A percentile compares a stretch with the other conserved stretches of the same genome.
phyloP scores from a whole-genome alignment of 2,329 filamentous ascomycete genomes.

The Xylaria sp. region DNA sequence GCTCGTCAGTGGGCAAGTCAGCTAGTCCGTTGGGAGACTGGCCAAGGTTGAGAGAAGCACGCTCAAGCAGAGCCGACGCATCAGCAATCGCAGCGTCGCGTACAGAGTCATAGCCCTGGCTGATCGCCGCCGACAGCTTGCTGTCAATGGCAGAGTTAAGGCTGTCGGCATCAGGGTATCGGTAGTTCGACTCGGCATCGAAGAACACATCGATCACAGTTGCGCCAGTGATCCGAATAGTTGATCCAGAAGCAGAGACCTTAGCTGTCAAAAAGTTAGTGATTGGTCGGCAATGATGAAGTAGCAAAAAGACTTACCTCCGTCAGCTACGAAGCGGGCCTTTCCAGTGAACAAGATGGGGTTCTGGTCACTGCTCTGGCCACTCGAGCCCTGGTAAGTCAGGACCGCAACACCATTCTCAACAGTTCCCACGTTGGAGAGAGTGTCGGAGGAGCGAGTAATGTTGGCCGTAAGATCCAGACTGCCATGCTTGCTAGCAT shows the following conservation, averaged over 20 bases:
- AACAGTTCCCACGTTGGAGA: not conserved
- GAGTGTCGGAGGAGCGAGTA: not conserved
- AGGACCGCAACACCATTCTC: not conserved
- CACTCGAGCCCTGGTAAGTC: slow-evolving; percentile 3
- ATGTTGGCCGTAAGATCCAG: slow-evolving; percentile 4
- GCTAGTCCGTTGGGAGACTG: slow-evolving; percentile 1
- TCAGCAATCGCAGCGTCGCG: slow-evolving; percentile 2
- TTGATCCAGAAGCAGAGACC: slow-evolving; percentile 2
- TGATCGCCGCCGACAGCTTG: slow-evolving; percentile 2
- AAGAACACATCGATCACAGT: slow-evolving; percentile 9
- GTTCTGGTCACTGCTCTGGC: not conserved
- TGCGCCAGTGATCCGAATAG: slow-evolving; percentile 1
- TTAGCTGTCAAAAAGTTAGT: not conserved
- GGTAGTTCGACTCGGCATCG: slow-evolving; percentile 5
- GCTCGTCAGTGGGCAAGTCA: slow-evolving; percentile 3
- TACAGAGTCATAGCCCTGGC: not conserved
- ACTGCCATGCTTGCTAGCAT: not conserved
- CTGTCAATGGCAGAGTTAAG: not conserved
- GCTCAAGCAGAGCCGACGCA: not conserved
- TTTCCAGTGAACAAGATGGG: slow-evolving; percentile 8
- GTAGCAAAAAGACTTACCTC: not conserved
- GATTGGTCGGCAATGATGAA: not conserved
- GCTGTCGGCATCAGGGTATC: not conserved
- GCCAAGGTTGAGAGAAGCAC: slow-evolving; percentile 4
- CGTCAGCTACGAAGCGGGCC: not conserved